Evolutionary conservation across 2,329 filamentous ascomycete genomes (phyloP).

Genomic region (Epichloe sp.): DNA sequence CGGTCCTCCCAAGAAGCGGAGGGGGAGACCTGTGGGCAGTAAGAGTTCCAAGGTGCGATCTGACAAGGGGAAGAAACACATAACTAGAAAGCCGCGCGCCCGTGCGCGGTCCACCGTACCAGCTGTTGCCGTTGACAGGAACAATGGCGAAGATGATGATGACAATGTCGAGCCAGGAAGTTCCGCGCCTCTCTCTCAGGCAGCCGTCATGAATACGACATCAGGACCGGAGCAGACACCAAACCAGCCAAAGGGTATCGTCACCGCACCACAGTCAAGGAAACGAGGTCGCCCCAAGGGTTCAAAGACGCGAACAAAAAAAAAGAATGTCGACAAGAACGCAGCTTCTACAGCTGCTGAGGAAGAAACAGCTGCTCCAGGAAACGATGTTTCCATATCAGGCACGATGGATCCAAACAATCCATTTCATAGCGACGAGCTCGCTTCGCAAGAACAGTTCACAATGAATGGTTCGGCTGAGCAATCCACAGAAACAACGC

Average conservation of each 20-base stretch:
- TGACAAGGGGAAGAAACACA: constrained; percentile 7
- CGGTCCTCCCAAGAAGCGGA: constrained; percentile 26
- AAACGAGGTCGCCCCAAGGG: constrained; percentile 31
- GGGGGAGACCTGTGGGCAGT: constrained; percentile 45
- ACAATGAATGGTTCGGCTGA: background rate
- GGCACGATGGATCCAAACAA: background rate
- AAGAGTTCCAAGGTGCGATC: constrained; percentile 18
- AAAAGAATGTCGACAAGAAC: background rate
- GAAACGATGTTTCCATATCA: background rate
- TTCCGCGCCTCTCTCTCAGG: background rate
- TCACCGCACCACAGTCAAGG: constrained; percentile 12
- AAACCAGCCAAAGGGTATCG: constrained; percentile 9
- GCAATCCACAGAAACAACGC: background rate
- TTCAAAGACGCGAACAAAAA: constrained; percentile 29
- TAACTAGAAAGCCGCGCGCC: background rate
- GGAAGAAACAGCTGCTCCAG: background rate
- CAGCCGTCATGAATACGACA: background rate
- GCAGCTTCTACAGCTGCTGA: background rate
- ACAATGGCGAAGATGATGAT: background rate
- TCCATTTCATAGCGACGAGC: background rate
- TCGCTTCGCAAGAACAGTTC: background rate
- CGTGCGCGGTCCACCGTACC: background rate
- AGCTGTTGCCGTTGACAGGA: background rate
- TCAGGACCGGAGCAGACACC: background rate
- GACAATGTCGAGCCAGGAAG: background rate